Conservation (phyloP, 208 protist species). For the Phytomonas serpens region DNA sequence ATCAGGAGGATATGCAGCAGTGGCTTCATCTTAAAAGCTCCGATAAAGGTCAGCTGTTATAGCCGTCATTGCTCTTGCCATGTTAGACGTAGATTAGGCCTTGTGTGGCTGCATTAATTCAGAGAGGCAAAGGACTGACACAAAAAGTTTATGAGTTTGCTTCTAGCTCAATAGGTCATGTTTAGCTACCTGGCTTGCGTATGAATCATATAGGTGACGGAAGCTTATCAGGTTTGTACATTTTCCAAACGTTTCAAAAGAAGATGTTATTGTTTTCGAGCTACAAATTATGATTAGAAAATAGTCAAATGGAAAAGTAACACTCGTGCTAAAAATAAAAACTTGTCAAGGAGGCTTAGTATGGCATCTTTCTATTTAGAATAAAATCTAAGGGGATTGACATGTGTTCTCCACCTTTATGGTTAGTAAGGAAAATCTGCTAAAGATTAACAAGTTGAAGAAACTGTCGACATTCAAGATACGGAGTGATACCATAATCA, state of each 20-base stretch:
- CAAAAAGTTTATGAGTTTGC: background rate
- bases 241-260: background rate
- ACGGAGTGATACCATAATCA: background rate
- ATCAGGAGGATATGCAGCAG: constrained; percentile 26
- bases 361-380: background rate
- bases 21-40: constrained; percentile 4
- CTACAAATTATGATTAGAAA: background rate
- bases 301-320: background rate
- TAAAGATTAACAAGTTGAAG: background rate
- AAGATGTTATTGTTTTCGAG: background rate
- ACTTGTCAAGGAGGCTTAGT: background rate
- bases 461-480: background rate
- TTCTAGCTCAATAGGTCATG: background rate
- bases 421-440: background rate
- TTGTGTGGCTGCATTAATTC: background rate
- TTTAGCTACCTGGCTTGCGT: background rate
- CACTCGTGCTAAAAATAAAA: background rate
- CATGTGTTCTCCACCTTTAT: background rate
- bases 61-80: background rate
- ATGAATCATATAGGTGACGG: background rate
- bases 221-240: background rate
- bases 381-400: background rate
- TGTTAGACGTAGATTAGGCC: background rate
- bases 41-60: background rate
- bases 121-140: background rate